Evolutionary conservation across 1,284 basidiomycete genomes (phyloP), one percentile per base, ranked within the genome.

Genomic region (Fistulina hepatica): DNA sequence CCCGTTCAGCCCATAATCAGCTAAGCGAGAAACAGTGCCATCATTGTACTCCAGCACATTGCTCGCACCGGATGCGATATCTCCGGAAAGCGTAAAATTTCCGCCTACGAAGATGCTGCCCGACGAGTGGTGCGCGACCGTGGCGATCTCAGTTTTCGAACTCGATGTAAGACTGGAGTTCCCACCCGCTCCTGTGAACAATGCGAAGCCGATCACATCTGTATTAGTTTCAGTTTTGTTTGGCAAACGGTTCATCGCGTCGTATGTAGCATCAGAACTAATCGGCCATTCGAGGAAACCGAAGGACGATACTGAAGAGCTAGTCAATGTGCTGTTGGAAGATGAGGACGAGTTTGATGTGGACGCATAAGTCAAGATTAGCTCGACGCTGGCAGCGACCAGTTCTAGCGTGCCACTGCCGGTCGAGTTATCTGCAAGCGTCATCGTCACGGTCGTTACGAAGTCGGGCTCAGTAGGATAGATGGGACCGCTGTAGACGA

Each of bases 211-310:
- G 35, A 82, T 57, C 17, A 56, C 50, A 46, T 91, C 84, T 16
- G 86, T 55, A 2, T 67, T 45, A 2, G 89, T 92, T 55, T 85
- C 66, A n/a, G 81, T 75, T 2, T 69, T 58, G 52, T 88, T 90
- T 2, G 79, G 61, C 24, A 92, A 60, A 2, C 64, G 55, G 16
- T 67, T 58, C 3, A 71, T 73, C 5, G 76, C 78, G 51, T 82
- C 74, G 10, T 64, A 54, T n/a, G 51, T 57, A 1, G 57, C 47
- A 16, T 48, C 48, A 3, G 61, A 52, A 33, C 56, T 59, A 26
- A 80, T 55, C 19, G 79, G 76, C 84, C 84, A 89, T 52, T 89
- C 85, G 39, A 85, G 73, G 53, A 88, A 78, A 7, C 85, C 84
- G 49, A 84, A 86, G 2, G 72, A 69, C 17, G 52, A 62, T 32